Base-by-base conservation (phyloP, 2,329 filamentous ascomycete species). In the Microdochium bolleyi region DNA sequence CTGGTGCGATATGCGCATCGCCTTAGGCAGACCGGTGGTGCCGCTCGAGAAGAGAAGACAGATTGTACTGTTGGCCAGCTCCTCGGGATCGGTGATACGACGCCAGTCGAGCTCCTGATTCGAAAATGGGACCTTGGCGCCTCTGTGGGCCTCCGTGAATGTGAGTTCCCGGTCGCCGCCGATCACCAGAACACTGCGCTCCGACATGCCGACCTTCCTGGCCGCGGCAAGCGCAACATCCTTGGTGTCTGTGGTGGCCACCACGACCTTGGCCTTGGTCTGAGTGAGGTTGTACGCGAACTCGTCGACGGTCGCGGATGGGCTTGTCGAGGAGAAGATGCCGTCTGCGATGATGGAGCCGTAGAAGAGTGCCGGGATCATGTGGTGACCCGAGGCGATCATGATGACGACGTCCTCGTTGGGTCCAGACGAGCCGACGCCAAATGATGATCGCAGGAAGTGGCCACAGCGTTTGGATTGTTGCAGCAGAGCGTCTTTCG, bases 381-480 rank as follows among this genome's bases (percentile, higher is more conserved):
- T 55, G 24, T 58, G 61, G 49, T 62, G 53, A 10, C 61, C 61
- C 3, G 59, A 58, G 3, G 61, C 56, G 4, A 63, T 57, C 22
- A 55, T 58, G 48, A 60, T 61, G 19, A 62, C 61, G 9, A 61
- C 61, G 38, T 63, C 61, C 52, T 58, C 54, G 48, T 55, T 50
- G 2, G 55, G 52, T 2, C 60, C 59, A 11, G 55, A 48, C 1
- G 57, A 52, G 1, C 61, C 61, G 10, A 62, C 56, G 13, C 58
- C 59, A 49, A 57, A 63, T 38, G 59, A 57, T 37, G 58, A 16
- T 25, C 82, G 76, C 1, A 87, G 70, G 16, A 79, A 75, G 57
- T 80, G 69, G 3, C 80, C 82, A 19, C 81, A 73, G 2, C 75
- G 72, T 56, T 78, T 73, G 10, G 77, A 74, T 11, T 80, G 67